Evolutionary conservation across 176 grass and related monocot species (phyloP).

Genomic region (Oryza punctata): DNA sequence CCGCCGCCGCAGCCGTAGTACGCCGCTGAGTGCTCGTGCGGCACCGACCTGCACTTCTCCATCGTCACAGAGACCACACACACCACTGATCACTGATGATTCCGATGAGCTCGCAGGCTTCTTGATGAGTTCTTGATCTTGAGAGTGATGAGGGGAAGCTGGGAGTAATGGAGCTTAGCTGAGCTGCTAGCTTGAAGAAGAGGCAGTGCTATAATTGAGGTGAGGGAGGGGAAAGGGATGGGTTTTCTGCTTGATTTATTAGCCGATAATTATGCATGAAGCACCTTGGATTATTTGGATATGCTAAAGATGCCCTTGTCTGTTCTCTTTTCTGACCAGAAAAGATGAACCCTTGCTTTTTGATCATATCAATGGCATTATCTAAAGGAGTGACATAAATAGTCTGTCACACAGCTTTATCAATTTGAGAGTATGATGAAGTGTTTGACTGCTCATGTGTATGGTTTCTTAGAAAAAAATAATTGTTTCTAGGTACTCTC

Average conservation of each 20-base stretch:
- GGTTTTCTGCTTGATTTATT: conserved; percentile 40
- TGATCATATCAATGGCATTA: background rate
- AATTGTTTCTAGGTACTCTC: background rate
- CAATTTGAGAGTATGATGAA: background rate
- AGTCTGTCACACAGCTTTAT: background rate
- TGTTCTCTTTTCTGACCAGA: conserved; percentile 27
- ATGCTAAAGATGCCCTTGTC: conserved; percentile 16
- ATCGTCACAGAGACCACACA: background rate
- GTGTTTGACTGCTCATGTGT: background rate
- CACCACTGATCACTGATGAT: background rate
- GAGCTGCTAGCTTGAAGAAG: background rate
- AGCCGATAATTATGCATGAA: conserved; percentile 19
- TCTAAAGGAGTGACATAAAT: background rate
- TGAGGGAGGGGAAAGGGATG: conserved; percentile 1
- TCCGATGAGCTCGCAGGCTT: background rate
- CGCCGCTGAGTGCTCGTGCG: conserved; percentile 59
- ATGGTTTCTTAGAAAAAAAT: background rate
- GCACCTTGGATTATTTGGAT: background rate
- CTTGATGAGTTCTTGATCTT: background rate
- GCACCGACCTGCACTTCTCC: conserved; percentile 93
- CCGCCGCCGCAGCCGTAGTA: conserved; percentile 59
- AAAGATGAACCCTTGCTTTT: conserved; percentile 12
- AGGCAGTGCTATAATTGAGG: conserved; percentile 32
- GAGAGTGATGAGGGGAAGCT: background rate
- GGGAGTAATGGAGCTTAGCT: background rate